These are phyloP conservation scores for Mortierella sp. DNA, from an alignment of 371 early-diverging fungal genomes.

Conservation along the genomic window DNA sequence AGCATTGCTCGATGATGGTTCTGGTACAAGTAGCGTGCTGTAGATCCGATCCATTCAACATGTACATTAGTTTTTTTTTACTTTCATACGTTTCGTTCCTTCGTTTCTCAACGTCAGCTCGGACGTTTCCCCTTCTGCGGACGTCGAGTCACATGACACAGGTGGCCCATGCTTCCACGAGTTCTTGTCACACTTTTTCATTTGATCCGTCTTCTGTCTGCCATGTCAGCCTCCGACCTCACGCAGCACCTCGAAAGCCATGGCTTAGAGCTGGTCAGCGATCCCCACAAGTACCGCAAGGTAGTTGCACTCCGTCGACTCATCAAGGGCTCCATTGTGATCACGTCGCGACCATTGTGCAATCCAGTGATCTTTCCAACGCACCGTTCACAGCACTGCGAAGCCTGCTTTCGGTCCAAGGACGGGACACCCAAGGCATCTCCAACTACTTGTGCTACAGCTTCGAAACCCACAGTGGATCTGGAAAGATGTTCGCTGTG, in stretches of 20 bases:
- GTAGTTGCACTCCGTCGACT: conserved; percentile 32
- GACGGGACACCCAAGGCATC: background rate
- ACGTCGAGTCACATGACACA: too few species aligned
- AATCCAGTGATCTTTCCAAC: conserved; percentile 52
- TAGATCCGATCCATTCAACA: too few species aligned
- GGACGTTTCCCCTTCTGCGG: too few species aligned
- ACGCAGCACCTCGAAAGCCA: conserved; percentile 27
- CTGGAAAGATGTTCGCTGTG: conserved; percentile 49
- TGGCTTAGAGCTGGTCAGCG: conserved; percentile 35
- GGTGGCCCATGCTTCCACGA: too few species aligned
- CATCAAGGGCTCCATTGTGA: conserved; percentile 27
- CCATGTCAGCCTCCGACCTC: conserved; percentile 31
- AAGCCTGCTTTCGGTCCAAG: conserved; percentile 36
- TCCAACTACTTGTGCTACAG: background rate
- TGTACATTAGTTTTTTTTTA: too few species aligned
- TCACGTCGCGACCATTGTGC: conserved; percentile 45
- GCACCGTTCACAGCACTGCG: conserved; percentile 47
- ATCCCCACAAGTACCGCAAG: conserved; percentile 43
- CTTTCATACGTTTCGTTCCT: too few species aligned
- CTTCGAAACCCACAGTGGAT: background rate
- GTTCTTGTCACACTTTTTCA: background rate
- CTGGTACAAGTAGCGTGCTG: too few species aligned
- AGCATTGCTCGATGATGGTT: conserved; percentile 27
- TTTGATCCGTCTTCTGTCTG: background rate
- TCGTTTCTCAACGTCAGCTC: too few species aligned